Evolutionary conservation across 768 basidiomycete genomes (phyloP).

Genomic region (Cystobasidium tubakii): DNA sequence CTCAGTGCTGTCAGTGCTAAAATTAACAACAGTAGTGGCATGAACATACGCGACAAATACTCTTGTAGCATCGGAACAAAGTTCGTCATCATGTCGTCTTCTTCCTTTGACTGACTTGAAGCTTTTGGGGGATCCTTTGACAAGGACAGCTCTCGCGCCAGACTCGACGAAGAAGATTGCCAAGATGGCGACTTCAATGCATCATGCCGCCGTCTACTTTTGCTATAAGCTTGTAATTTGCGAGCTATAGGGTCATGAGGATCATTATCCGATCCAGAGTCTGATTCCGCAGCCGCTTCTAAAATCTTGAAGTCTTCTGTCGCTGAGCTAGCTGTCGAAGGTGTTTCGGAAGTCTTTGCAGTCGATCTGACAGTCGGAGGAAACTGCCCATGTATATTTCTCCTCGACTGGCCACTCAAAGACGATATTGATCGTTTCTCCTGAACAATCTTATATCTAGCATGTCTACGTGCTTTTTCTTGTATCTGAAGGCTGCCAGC

Average conservation of each 20-base stretch:
- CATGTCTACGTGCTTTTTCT: conserved; percentile 10
- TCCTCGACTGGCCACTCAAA: neutral
- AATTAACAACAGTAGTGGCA: neutral
- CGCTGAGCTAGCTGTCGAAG: conserved; percentile 73
- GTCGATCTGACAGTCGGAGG: conserved; percentile 12
- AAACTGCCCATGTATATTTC: neutral
- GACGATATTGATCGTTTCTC: conserved; percentile 22
- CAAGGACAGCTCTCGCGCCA: neutral
- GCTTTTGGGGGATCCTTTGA: neutral
- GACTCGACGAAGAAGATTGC: neutral
- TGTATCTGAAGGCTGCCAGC: neutral
- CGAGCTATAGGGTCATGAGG: conserved; percentile 59
- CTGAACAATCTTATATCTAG: conserved; percentile 16
- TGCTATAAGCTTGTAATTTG: conserved; percentile 47
- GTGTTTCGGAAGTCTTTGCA: neutral
- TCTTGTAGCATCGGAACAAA: conserved; percentile 45
- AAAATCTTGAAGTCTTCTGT: conserved; percentile 18
- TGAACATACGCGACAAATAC: conserved; percentile 42
- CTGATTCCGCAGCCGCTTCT: neutral
- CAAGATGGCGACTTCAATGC: conserved; percentile 1
- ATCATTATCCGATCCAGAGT: conserved; percentile 66
- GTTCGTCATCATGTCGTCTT: conserved; percentile 39
- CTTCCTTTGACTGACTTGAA: neutral
- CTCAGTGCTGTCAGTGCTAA: neutral
- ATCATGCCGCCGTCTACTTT: neutral